Base-by-base conservation (phyloP, 257 asterid species). In the Handroanthus guayacan region DNA sequence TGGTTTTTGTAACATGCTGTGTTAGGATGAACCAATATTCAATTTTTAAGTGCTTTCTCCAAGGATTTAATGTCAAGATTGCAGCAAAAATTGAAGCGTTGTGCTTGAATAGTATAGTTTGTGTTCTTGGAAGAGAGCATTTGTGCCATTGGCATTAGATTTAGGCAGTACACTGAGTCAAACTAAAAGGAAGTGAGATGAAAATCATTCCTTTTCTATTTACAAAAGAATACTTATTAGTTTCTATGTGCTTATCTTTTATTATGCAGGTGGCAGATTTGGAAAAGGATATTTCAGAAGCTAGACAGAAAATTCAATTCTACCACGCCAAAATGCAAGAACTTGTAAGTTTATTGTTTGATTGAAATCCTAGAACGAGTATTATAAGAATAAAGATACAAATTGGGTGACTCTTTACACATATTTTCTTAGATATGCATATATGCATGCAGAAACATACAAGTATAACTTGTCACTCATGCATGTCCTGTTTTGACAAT, bases 261-360 rank as follows among this genome's bases (percentile, higher is more conserved):
- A 25, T 51, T 71, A 64, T 82, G 80, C 93, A 95, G 99, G 99
- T 95, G 56, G 85, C 84, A 13, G 99, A 95, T 78, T 87, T 93
- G 89, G 99, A 95, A 84, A 95, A 95, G 88, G 99, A 93, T 41
- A 95, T 95, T 38, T 56, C 80, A 54, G 98, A 93, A 77, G 96
- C 99, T 66, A 93, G 82, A 81, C 95, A 90, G 82, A 95, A 95
- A 86, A 84, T 81, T 87, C 94, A 91, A 75, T 93, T 86, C 87
- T 95, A 81, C 86, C 99, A 88, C 78, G 77, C 89, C 56, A 93
- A 95, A 87, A 95, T 93, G 99, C 99, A 95, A 82, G 99, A 95
- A 83, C 92, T 95, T 71, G 99, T 95, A 87, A 85, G 99, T 89
- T 77, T 3, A 14, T 55, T 73, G 62, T 76, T 76, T 34, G 61